Conservation (phyloP, 2,329 filamentous ascomycete genomes). For the Didymellaceae sp. region DNA sequence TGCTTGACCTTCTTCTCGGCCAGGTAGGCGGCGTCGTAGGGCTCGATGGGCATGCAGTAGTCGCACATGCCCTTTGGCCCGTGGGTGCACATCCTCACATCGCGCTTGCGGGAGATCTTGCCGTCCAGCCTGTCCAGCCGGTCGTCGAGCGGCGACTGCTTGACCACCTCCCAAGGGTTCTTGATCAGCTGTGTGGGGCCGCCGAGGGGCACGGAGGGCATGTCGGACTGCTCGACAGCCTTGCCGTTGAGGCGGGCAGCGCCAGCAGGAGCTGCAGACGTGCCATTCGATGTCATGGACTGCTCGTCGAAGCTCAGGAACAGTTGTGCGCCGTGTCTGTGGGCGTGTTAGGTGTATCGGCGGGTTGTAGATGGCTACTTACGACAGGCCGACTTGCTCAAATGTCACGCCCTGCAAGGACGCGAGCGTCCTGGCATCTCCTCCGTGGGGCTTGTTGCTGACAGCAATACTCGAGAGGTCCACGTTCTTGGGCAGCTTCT, state of each 20-base stretch:
- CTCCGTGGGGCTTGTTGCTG: constrained; percentile 66
- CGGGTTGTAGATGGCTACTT: constrained; percentile 24
- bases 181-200: constrained; percentile 69
- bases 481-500: constrained; percentile 64
- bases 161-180: constrained; percentile 92
- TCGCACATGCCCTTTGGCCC: constrained; percentile 99
- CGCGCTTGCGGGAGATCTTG: constrained; percentile 79
- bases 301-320: constrained; percentile 80
- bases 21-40: constrained; percentile 87
- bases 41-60: constrained; percentile 96
- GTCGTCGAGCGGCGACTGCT: constrained; percentile 87
- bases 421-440: constrained; percentile 61
- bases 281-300: constrained; percentile 58
- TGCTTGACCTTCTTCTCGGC: constrained; percentile 99
- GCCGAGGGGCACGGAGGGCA: constrained; percentile 65
- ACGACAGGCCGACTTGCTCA: constrained; percentile 64
- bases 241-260: constrained; percentile 79
- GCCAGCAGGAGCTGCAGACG: constrained; percentile 40
- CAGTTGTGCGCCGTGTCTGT: constrained; percentile 86
- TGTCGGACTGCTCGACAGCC: constrained; percentile 72
- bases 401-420: constrained; percentile 63
- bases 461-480: constrained; percentile 63
- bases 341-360: constrained; percentile 24
- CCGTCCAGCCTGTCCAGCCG: constrained; percentile 85
- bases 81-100: constrained; percentile 90